Base-by-base conservation (phyloP, 345 rosid genomes). In the Hibiscus mutabilis region DNA sequence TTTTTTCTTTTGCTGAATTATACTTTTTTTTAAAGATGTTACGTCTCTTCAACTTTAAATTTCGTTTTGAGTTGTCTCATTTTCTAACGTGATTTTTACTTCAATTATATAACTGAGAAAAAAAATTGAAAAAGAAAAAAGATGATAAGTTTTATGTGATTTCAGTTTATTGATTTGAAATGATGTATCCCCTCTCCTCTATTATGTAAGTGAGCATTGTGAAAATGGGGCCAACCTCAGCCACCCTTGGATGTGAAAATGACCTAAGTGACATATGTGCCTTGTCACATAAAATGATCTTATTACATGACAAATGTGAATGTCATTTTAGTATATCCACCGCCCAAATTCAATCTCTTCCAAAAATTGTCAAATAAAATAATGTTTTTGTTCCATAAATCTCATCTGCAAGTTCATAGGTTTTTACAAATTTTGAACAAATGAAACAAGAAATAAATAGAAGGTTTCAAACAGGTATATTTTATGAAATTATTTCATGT, bases 321-420 rank as follows among this genome's bases (percentile, higher is more conserved):
- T 64, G 80, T 74, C 80, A 73, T 24, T 46, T 42, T 27, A 33
- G 63, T 56, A 72, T 29, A 27, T 73, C 81, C 84, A 76, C 82
- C 82, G 77, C 82, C 82, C 84, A 68, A 74, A 55, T 66, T 78
- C 74, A 56, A 49, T 58, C 56, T 70, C 73, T 56, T 16, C 42
- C 42, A 37, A 37, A 37, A 37, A 7, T 37, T 40, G 13, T 10
- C 46, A 10, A 12, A 9, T 9, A 40, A 40, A 40, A 10, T 40
- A 40, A 9, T 40, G 1, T 11, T 22, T 7, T 22, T 56, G 2
- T 10, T 2, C 11, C 15, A 56, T 22, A 59, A 27, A 59, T 33
- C 37, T 33, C 37, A 33, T 33, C 6, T 33, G 37, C 6, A 33
- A 33, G 6, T 33, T 33, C 37, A 33, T 5, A 33, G 0, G 37